phyloP scores from a whole-genome alignment of 176 grass and related monocot species.

The bread wheat (Triticum aestivum) region IWGSC_CS_RefSeq_v2.1 NC_057812.1:656824318-656824817 shows the following conservation, averaged over 20 bases:
- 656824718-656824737: constrained; percentile 96
- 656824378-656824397: neutral
- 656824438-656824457: neutral
- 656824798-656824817: constrained; percentile 90
- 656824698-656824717: constrained; percentile 93
- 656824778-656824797: constrained; percentile 88
- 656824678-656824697: constrained; percentile 89
- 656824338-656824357: no score
- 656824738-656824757: constrained; percentile 86
- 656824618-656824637: constrained; percentile 17
- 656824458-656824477: neutral
- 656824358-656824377: neutral
- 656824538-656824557: neutral
- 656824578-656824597: neutral
- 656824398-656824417: neutral
- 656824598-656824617: constrained; percentile 39
- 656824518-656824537: neutral
- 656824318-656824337: no score
- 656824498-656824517: constrained; percentile 28
- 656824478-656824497: neutral
- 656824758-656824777: constrained; percentile 88
- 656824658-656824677: constrained; percentile 81
- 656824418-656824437: neutral
- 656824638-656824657: constrained; percentile 61
- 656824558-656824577: neutral